Conservation (phyloP, 208 protist genomes). For the Perkinsela sp. region DNA sequence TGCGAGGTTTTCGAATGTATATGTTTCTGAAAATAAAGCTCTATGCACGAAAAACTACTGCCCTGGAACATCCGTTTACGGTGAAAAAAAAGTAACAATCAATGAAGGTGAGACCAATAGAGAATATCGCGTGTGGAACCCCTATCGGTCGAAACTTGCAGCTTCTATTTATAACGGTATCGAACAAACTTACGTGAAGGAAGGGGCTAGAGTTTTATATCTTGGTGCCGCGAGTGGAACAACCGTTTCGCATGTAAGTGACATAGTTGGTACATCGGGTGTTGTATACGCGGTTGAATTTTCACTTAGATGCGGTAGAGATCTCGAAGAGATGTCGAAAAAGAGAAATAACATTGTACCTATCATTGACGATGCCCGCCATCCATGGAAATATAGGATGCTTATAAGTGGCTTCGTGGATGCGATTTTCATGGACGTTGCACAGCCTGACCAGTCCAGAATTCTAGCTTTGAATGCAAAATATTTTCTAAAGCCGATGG, state of each 20-base stretch:
- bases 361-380: conserved; percentile 99
- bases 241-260: conserved; percentile 97
- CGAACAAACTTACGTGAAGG: conserved; percentile 87
- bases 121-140: conserved; percentile 99
- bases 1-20: conserved; percentile 83
- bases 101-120: conserved; percentile 75
- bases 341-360: conserved; percentile 97
- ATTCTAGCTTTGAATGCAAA: conserved; percentile 97
- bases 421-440: conserved; percentile 98
- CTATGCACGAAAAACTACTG: conserved; percentile 92
- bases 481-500: conserved; percentile 95
- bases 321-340: conserved; percentile 98
- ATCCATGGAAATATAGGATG: conserved; percentile 97
- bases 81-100: conserved; percentile 91
- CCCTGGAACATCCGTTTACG: conserved; percentile 95
- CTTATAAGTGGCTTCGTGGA: conserved; percentile 94
- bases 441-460: conserved; percentile 97
- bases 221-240: conserved; percentile 99
- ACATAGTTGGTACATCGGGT: conserved; percentile 95
- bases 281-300: conserved; percentile 99
- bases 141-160: conserved; percentile 98
- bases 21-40: conserved; percentile 88
- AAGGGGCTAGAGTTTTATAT: conserved; percentile 97
- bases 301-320: conserved; percentile 89
- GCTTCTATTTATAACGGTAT: conserved; percentile 92